Evolutionary conservation across 176 grass and related monocot species (phyloP).

Genomic region (Musa troglodytarum): DNA sequence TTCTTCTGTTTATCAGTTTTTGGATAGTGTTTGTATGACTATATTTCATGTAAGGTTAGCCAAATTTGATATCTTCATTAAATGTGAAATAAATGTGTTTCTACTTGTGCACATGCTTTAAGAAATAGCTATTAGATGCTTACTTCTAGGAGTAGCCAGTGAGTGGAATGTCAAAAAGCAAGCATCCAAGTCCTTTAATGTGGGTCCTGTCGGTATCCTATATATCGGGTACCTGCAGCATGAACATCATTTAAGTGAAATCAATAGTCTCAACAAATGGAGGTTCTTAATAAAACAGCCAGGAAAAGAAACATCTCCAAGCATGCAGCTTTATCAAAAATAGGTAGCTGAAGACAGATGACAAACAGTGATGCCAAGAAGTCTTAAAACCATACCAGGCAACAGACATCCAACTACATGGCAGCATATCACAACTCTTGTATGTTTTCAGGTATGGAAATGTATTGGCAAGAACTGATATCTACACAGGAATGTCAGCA

Average conservation of each 20-base stretch:
- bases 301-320: slow-evolving; percentile 2
- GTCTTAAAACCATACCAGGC: slow-evolving; percentile 44
- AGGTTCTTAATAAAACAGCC: neutral
- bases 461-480: slow-evolving; percentile 49
- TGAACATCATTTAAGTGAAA: slow-evolving; percentile 11
- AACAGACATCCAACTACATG: slow-evolving; percentile 81
- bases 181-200: slow-evolving; percentile 61
- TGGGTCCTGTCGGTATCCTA: slow-evolving; percentile 71
- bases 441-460: slow-evolving; percentile 53
- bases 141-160: slow-evolving; percentile 37
- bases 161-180: slow-evolving; percentile 79
- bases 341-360: neutral
- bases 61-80: neutral
- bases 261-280: neutral
- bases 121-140: neutral
- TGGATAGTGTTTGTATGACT: too few species aligned
- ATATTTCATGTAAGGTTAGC: too few species aligned
- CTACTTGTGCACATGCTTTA: neutral
- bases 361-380: neutral
- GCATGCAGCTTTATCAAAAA: neutral
- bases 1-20: too few species aligned
- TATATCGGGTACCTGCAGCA: slow-evolving; percentile 71
- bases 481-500: slow-evolving; percentile 32
- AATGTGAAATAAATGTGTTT: neutral
- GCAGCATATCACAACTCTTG: slow-evolving; percentile 59